A percentile compares a stretch with the other conserved stretches of the same genome.
phyloP scores from a whole-genome alignment of 768 basidiomycete genomes.

The Termitomyces sp. region DNA sequence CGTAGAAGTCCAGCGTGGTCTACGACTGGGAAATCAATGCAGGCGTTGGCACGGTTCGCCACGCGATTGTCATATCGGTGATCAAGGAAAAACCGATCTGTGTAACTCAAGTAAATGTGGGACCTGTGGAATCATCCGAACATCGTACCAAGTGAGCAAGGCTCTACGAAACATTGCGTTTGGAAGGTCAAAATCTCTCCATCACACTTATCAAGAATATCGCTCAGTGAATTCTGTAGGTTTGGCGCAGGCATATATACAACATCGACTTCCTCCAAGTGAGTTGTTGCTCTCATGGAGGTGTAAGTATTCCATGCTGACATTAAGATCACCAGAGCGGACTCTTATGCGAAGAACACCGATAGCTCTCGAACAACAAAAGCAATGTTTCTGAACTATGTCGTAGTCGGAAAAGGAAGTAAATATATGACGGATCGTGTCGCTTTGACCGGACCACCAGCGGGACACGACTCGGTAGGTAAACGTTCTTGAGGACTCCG shows the following conservation, averaged over 20 bases:
- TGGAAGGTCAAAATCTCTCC: slow-evolving; percentile 41
- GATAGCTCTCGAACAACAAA: slow-evolving; percentile 44
- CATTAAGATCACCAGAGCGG: slow-evolving; percentile 34
- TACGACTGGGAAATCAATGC: slow-evolving; percentile 62
- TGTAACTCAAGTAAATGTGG: slow-evolving; percentile 53
- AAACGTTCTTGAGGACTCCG: not conserved
- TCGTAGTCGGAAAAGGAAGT: slow-evolving; percentile 63
- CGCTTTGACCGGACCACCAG: slow-evolving; percentile 47
- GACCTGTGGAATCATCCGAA: slow-evolving; percentile 56
- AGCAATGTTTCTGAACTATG: slow-evolving; percentile 64
- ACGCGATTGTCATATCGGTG: slow-evolving; percentile 57
- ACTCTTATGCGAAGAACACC: slow-evolving; percentile 61
- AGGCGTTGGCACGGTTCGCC: slow-evolving; percentile 74
- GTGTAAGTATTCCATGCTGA: not conserved
- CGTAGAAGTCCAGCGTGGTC: slow-evolving; percentile 36
- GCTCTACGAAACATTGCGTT: slow-evolving; percentile 68
- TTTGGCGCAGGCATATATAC: slow-evolving; percentile 71
- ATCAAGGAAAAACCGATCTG: slow-evolving; percentile 48
- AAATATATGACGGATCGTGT: slow-evolving; percentile 59
- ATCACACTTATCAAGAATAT: not conserved
- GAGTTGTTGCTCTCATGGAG: not conserved
- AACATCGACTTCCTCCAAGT: slow-evolving; percentile 73
- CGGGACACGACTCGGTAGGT: slow-evolving; percentile 60
- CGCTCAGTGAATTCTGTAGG: slow-evolving; percentile 23
- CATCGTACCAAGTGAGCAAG: slow-evolving; percentile 56